These are phyloP conservation scores for Theobroma cacao DNA, from an alignment of 345 rosid species.

Conservation along the genomic window DNA sequence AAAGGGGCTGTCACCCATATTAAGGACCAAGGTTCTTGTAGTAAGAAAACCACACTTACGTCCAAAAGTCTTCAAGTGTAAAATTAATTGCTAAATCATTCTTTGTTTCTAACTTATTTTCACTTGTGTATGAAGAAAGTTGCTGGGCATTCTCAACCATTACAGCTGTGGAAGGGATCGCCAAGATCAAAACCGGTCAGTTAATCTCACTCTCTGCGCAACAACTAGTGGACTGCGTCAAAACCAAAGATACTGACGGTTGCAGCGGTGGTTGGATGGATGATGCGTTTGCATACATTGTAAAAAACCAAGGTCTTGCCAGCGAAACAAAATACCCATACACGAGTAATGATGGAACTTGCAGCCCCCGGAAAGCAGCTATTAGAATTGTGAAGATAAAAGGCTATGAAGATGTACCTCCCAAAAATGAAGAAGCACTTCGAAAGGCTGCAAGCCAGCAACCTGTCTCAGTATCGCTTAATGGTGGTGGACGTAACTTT, in stretches of 20 bases:
- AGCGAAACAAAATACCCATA: constrained; percentile 30
- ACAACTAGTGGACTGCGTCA: constrained; percentile 54
- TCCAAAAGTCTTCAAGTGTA: neutral
- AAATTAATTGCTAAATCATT: neutral
- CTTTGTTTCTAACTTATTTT: neutral
- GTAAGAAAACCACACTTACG: constrained; percentile 17
- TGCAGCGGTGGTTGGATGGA: constrained; percentile 31
- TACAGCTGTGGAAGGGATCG: constrained; percentile 44
- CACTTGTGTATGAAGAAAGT: constrained; percentile 21
- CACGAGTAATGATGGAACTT: constrained; percentile 7
- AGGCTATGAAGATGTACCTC: constrained; percentile 43
- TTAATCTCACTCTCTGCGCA: constrained; percentile 52
- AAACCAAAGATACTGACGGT: constrained; percentile 10
- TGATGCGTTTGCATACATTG: constrained; percentile 25
- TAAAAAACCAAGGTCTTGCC: constrained; percentile 28
- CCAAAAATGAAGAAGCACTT: constrained; percentile 40
- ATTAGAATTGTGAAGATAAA: constrained; percentile 32
- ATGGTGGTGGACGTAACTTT: too few species aligned
- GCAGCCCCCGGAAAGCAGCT: neutral
- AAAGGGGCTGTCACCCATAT: constrained; percentile 40
- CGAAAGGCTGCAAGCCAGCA: constrained; percentile 49
- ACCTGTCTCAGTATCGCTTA: constrained; percentile 61
- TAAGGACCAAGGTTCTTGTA: constrained; percentile 45
- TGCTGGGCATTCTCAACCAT: constrained; percentile 64
- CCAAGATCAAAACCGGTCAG: constrained; percentile 32